Evolutionary conservation across 768 basidiomycete species (phyloP), one percentile per base, ranked within the genome.

Genomic region (Pulveroboletus frians): DNA sequence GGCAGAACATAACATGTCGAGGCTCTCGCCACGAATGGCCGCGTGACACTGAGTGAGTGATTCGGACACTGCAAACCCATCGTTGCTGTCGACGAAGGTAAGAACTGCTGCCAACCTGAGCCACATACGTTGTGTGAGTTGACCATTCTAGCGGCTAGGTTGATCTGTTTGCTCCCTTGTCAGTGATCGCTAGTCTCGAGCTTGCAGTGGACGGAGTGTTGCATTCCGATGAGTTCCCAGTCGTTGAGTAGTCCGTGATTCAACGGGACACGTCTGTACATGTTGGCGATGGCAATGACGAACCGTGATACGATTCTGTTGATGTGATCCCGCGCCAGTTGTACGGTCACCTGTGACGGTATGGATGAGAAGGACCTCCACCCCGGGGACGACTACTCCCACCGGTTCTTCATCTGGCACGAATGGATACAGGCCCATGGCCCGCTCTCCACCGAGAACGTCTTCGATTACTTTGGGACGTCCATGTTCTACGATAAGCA

Each of bases 401-500:
- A 87, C 63, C 73, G 84, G 15, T 90, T 88, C 70, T 92, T 90
- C 71, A 90, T 89, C 56, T 92, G 87, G 87, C 88, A 90, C 65
- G 89, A 92, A 65, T 92, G 87, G 86, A 83, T 92, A 48, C 83
- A 88, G 81, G 88, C 83, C 5, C 81, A 89, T 53, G 91, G 88
- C 4, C 84, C 84, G 3, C 74, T 93, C 57, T 82, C 85, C 8
- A 66, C 75, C 2, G 80, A 88, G 56, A 88, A 85, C 62, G 90
- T 89, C 43, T 84, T 94, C 54, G 90, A 93, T 48, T 95, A 94
- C 73, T 95, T 95, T 64, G 74, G 85, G 11, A 81, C 81, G 1
- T 92, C 90, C 26, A 92, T 92, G 81, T 94, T 92, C 73, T 95
- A 92, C 65, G 92, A 94, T 70, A 90, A 90, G 67, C 87, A 89